Conservation (phyloP, 352 stramenopile species). For the Pythium brachiatum region DNA sequence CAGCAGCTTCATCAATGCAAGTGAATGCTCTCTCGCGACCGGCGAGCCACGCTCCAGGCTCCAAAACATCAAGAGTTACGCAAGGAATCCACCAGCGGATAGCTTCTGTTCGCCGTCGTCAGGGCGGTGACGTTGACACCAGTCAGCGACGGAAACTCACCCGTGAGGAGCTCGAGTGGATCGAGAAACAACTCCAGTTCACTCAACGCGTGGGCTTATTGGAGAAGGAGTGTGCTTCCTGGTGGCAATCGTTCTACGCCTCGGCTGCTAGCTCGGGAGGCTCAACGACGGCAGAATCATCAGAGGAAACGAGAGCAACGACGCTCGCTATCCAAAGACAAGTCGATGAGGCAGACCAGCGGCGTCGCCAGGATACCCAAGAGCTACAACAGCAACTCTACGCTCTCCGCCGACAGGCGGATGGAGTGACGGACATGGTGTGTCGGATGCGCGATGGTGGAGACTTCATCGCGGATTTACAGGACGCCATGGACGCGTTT, state of each 20-base stretch:
- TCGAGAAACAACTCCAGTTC: conserved; percentile 66
- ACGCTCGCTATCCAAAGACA: conserved; percentile 40
- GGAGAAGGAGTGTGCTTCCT: conserved; percentile 52
- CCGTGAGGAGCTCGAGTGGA: conserved; percentile 48
- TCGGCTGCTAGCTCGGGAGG: conserved; percentile 20
- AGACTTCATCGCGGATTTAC: conserved; percentile 45
- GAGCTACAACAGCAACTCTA: conserved; percentile 39
- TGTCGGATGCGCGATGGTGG: conserved; percentile 44
- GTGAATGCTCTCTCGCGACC: not conserved
- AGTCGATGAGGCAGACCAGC: conserved; percentile 35
- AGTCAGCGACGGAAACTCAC: conserved; percentile 24
- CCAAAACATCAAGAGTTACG: not conserved
- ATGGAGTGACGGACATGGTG: conserved; percentile 41
- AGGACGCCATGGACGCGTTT: conserved; percentile 50
- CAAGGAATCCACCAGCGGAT: conserved; percentile 29
- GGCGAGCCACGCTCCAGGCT: conserved; percentile 5
- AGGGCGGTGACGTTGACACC: not conserved
- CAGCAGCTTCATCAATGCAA: not conserved
- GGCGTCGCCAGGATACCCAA: conserved; percentile 27
- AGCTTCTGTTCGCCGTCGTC: conserved; percentile 34
- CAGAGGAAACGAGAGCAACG: conserved; percentile 6
- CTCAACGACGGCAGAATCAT: not conserved
- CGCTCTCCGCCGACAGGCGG: conserved; percentile 28
- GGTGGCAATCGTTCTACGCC: conserved; percentile 52
- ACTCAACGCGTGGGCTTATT: conserved; percentile 31